phyloP scores from a whole-genome alignment of 2,329 filamentous ascomycete species.

The Furcasterigmium furcatum region DNA sequence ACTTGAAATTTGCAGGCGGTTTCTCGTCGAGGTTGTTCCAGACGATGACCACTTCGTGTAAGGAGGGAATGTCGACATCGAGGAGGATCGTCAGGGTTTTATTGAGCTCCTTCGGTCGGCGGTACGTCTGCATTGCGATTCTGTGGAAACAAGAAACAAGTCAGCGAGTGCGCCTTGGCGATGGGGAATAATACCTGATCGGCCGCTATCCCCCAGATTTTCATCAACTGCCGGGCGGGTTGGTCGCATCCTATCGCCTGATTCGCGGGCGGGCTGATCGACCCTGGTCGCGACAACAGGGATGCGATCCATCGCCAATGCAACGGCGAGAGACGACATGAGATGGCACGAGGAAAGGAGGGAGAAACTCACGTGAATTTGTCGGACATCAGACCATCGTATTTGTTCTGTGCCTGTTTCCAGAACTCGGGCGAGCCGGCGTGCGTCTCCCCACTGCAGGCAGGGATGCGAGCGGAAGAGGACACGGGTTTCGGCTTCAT shows the following conservation, averaged over 20 bases:
- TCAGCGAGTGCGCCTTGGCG: not conserved
- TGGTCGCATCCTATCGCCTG: not conserved
- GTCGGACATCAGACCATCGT: constrained; percentile 17
- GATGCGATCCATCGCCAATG: too few species aligned
- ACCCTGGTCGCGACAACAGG: too few species aligned
- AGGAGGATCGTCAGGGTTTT: constrained; percentile 23
- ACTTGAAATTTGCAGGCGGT: constrained; percentile 22
- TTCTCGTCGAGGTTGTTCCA: constrained; percentile 30
- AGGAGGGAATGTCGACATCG: constrained; percentile 25
- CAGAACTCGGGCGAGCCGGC: not conserved
- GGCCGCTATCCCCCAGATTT: too few species aligned
- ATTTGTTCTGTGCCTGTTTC: not conserved
- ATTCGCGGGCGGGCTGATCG: too few species aligned
- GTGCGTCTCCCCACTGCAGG: not conserved
- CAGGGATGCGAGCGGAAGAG: not conserved
- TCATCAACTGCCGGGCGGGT: not conserved
- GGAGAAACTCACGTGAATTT: constrained; percentile 20
- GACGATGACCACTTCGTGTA: constrained; percentile 31
- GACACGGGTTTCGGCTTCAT: not conserved
- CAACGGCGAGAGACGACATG: too few species aligned
- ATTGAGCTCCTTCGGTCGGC: constrained; percentile 29
- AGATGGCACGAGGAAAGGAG: not conserved
- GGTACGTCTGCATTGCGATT: constrained; percentile 33
- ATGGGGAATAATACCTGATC: not conserved
- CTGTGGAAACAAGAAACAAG: constrained; percentile 17